Evolutionary conservation across 345 rosid species (phyloP), one percentile per base, ranked within the genome.

Genomic region (Arabis hirsuta): DNA sequence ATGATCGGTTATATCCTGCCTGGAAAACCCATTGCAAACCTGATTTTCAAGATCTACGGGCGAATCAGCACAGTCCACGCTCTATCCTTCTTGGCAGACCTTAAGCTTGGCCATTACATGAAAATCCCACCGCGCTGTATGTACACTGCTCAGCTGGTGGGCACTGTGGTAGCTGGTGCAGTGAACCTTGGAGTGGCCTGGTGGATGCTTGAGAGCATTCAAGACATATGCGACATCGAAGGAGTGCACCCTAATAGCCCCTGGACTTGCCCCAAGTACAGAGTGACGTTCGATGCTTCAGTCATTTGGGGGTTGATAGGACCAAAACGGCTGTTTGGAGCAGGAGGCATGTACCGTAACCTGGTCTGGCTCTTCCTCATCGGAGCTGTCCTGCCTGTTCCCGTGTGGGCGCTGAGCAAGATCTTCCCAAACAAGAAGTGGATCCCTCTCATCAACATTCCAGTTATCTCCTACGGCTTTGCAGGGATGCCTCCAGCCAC

Each of bases 401-500:
- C 99, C 3, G 79, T 90, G 9, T 96, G 98, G 98, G 81, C 69
- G 12, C 51, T 96, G 65, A 87, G 92, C 89, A 96, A 88, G 79
- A 77, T 86, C 45, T 96, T 77, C 85, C 98, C 99, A 0, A 84
- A 88, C 43, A 90, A 92, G 86, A 96, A 90, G 79, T 96, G 99
- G 98, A 92, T 92, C 47, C 89, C 97, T 38, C 72, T 96, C 82
- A 90, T 96, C 66, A 92, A 96, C 88, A 86, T 92, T 13, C 99
- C 99, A 0, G 99, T 95, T 65, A 90, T 92, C 81, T 87, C 98
- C 6, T 92, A 92, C 9, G 99, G 99, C 0, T 95, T 95, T 51
- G 99, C 99, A 0, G 99, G 99, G 77, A 88, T 95, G 98, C 99
- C 99, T 48, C 99, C 99, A 0, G 99, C 99, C 11, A 96, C 99